A percentile compares a stretch with the other conserved stretches of the same genome.
Conservation (phyloP, 1,284 basidiomycete species). For the Malassezia psittaci region DNA sequence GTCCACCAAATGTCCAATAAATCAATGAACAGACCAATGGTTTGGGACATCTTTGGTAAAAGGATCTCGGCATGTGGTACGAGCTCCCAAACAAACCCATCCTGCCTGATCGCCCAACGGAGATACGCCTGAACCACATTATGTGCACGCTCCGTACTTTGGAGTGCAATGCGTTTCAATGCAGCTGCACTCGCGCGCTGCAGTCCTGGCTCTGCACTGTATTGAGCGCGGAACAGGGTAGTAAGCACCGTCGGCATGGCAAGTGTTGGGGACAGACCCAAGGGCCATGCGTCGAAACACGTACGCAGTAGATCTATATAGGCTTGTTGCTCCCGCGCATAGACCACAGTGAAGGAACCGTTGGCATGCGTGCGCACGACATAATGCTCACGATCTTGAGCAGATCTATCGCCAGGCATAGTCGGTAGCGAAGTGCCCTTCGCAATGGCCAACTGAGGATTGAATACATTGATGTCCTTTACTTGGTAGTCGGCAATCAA, state of each 20-base stretch:
- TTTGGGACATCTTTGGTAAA: constrained; percentile 56
- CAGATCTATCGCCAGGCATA: constrained; percentile 20
- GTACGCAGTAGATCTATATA: constrained; percentile 66
- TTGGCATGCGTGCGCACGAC: constrained; percentile 55
- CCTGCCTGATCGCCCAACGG: constrained; percentile 66
- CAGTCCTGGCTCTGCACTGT: constrained; percentile 66
- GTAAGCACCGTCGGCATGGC: constrained; percentile 60
- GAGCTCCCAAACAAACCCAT: constrained; percentile 60
- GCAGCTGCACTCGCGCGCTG: constrained; percentile 62
- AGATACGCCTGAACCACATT: constrained; percentile 63
- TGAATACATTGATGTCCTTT: constrained; percentile 69
- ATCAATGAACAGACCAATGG: constrained; percentile 65
- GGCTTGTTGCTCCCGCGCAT: constrained; percentile 55
- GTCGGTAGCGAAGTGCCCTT: constrained; percentile 6
- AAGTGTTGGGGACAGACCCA: constrained; percentile 56
- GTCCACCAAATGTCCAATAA: constrained; percentile 63
- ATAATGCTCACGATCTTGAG: constrained; percentile 46
- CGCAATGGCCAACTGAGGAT: constrained; percentile 58
- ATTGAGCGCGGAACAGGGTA: constrained; percentile 67
- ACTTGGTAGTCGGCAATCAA: constrained; percentile 60
- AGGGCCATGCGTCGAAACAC: constrained; percentile 75
- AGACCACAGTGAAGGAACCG: constrained; percentile 59
- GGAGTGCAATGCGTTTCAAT: constrained; percentile 63
- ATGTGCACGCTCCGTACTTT: constrained; percentile 51
- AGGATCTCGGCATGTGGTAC: constrained; percentile 56